Conservation (phyloP, 2,329 filamentous ascomycete genomes). For the Nannizzia gypsea region DNA sequence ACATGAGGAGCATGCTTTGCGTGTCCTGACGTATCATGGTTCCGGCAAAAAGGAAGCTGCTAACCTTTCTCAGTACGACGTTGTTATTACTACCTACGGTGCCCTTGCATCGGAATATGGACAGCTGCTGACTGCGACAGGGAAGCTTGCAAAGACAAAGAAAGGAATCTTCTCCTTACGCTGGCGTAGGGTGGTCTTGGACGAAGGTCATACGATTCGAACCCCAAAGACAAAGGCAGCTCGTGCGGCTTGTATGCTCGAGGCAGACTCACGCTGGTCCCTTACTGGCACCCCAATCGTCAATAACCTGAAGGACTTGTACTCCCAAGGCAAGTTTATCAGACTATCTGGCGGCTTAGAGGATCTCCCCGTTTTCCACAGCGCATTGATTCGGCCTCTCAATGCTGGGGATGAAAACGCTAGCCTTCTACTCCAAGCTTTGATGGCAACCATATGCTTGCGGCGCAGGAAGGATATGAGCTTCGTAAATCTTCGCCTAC, state of each 20-base stretch:
- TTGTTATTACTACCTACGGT: constrained; percentile 77
- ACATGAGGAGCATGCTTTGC: constrained; percentile 48
- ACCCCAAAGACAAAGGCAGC: constrained; percentile 64
- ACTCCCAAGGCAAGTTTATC: constrained; percentile 67
- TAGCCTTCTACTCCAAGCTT: constrained; percentile 55
- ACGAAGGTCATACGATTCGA: constrained; percentile 73
- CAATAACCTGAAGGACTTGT: constrained; percentile 70
- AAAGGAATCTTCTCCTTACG: constrained; percentile 50
- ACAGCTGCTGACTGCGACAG: constrained; percentile 34
- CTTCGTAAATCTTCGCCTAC: constrained; percentile 71
- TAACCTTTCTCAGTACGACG: constrained; percentile 55
- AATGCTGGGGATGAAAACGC: constrained; percentile 46
- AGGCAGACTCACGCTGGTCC: constrained; percentile 64
- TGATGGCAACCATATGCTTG: constrained; percentile 72
- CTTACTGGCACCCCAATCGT: constrained; percentile 73
- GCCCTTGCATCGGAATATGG: constrained; percentile 58
- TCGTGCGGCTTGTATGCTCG: constrained; percentile 53
- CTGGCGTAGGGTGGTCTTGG: constrained; percentile 70
- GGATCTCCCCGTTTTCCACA: constrained; percentile 60
- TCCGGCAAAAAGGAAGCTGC: constrained; percentile 44
- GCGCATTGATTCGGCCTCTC: constrained; percentile 57
- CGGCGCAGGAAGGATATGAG: constrained; percentile 78
- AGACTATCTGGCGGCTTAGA: constrained; percentile 64
- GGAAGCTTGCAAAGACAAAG: constrained; percentile 31
- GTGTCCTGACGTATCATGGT: constrained; percentile 65